A percentile compares a stretch with the other conserved stretches of the same genome.
phyloP scores from a whole-genome alignment of 495 filamentous ascomycete genomes.

The Glonium stellatum region DNA sequence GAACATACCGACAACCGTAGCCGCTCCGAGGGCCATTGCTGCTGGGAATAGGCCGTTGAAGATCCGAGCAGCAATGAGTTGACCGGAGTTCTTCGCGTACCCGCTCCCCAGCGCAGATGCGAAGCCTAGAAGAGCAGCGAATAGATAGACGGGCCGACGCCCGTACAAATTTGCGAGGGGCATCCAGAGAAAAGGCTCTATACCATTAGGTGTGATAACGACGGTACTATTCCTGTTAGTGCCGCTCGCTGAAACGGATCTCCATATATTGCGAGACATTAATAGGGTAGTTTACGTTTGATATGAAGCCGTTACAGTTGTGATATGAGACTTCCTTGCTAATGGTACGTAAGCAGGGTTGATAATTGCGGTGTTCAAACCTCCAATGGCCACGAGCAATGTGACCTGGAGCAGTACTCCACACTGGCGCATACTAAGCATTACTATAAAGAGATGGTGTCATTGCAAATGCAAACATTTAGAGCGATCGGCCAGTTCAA shows the following conservation, averaged over 20 bases:
- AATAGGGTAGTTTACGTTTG: conserved; percentile 6
- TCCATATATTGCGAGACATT: not conserved
- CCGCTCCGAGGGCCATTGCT: conserved; percentile 12
- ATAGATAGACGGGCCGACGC: too few species aligned
- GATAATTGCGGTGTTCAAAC: conserved; percentile 18
- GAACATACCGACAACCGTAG: conserved; percentile 4
- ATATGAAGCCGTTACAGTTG: conserved; percentile 14
- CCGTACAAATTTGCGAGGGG: too few species aligned
- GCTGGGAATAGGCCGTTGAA: not conserved
- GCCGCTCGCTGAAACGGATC: too few species aligned
- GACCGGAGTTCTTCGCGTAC: not conserved
- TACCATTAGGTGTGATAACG: too few species aligned
- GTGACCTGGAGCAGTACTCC: not conserved
- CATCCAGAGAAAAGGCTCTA: too few species aligned
- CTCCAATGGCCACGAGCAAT: conserved; percentile 10
- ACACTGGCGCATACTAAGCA: too few species aligned
- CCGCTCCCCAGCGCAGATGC: not conserved
- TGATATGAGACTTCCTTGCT: conserved; percentile 14
- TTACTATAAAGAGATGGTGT: too few species aligned
- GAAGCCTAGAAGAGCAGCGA: not conserved
- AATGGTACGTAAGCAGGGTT: conserved; percentile 17
- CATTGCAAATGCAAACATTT: too few species aligned
- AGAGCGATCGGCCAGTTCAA: too few species aligned
- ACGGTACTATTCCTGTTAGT: too few species aligned
- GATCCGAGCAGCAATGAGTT: too few species aligned